Percentiles rank a stretch among this genome's conserved stretches.
Evolutionary conservation across 169 alveolate genomes (phyloP).

Genomic region (Amoebophrya sp.): DNA sequence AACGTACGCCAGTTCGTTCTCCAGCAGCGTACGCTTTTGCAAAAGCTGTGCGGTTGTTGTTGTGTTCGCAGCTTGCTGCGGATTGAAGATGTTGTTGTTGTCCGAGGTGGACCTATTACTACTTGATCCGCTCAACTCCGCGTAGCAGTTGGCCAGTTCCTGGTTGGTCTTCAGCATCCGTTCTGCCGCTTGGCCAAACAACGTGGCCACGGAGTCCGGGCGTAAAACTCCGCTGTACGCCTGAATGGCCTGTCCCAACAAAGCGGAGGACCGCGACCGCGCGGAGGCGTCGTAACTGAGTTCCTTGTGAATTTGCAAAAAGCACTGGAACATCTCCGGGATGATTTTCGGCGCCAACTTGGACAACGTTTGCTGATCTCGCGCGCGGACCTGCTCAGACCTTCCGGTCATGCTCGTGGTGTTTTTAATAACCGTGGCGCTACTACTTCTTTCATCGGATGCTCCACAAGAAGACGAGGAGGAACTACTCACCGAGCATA

Average conservation of each 20-base stretch:
- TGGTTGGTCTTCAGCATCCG: neutral
- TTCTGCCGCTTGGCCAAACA: neutral
- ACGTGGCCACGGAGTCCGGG: neutral
- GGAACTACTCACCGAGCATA: neutral
- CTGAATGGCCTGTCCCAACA: neutral
- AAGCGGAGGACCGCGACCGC: neutral
- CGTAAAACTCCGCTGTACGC: neutral
- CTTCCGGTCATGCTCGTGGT: too few species aligned
- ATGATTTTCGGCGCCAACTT: neutral
- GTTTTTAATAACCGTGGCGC: too few species aligned
- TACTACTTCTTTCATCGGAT: too few species aligned
- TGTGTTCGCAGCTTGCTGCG: too few species aligned
- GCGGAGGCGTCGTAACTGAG: neutral
- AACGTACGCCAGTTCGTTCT: neutral
- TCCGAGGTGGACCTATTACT: neutral
- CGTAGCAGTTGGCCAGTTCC: neutral
- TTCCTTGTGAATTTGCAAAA: neutral
- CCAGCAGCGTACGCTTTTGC: neutral
- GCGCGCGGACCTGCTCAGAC: too few species aligned
- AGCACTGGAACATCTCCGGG: conserved; percentile 18
- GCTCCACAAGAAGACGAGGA: too few species aligned
- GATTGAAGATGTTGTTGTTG: neutral
- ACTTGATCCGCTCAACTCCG: neutral
- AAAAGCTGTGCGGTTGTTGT: neutral
- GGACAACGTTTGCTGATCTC: neutral